phyloP scores from a whole-genome alignment of 768 basidiomycete species.

The Trametes cingulata region DNA sequence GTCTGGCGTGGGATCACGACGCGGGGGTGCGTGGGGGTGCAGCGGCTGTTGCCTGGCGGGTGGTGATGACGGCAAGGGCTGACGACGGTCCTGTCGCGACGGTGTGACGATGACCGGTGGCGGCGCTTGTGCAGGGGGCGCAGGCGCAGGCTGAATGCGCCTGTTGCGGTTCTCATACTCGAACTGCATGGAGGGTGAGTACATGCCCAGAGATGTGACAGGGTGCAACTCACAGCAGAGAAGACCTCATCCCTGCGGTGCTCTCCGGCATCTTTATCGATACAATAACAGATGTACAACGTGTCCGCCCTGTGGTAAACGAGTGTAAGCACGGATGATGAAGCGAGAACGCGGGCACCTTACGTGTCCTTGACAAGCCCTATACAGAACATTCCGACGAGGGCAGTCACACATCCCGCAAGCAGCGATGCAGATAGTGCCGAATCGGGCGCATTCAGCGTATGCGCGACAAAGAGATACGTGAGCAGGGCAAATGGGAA shows the following conservation, averaged over 20 bases:
- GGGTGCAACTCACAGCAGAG: constrained; percentile 47
- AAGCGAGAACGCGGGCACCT: constrained; percentile 27
- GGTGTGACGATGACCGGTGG: constrained; percentile 1
- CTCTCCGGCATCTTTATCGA: constrained; percentile 57
- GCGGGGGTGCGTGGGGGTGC: constrained; percentile 12
- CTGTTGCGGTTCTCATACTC: constrained; percentile 39
- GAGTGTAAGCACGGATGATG: not conserved
- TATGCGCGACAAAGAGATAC: constrained; percentile 89
- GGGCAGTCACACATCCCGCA: constrained; percentile 75
- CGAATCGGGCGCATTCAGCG: constrained; percentile 64
- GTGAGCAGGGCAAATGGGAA: constrained; percentile 80
- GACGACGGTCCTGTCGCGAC: constrained; percentile 5
- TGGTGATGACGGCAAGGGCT: constrained; percentile 13
- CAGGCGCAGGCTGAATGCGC: not conserved
- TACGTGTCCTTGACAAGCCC: constrained; percentile 78
- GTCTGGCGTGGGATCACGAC: constrained; percentile 28
- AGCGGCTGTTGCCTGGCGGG: constrained; percentile 19
- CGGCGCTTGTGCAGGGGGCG: constrained; percentile 10
- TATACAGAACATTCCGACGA: constrained; percentile 82
- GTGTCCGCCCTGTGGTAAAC: constrained; percentile 52
- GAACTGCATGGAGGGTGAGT: constrained; percentile 31
- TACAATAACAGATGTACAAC: constrained; percentile 66
- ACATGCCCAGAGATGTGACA: not conserved
- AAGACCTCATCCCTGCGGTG: constrained; percentile 54
- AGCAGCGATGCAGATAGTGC: constrained; percentile 76